phyloP scores from a whole-genome alignment of 2,329 filamentous ascomycete species.

The Stachybotrys chlorohalonatus region DNA sequence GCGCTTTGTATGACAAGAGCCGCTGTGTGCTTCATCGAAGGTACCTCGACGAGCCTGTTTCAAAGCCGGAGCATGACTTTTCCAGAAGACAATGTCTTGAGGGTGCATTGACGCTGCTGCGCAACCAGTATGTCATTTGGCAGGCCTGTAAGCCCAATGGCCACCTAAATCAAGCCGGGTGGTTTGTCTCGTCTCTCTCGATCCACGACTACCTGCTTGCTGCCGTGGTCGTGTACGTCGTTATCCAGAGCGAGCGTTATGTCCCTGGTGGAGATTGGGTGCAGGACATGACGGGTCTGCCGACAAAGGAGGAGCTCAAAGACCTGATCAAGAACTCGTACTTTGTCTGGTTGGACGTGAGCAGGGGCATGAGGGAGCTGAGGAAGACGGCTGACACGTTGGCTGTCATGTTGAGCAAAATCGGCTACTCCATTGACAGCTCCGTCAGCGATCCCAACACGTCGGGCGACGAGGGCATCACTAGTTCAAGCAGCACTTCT shows the following conservation, averaged over 20 bases:
- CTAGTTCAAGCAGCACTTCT: neutral
- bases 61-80: constrained; percentile 37
- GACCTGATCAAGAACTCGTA: constrained; percentile 32
- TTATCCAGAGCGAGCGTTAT: constrained; percentile 33
- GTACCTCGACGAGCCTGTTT: constrained; percentile 35
- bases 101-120: constrained; percentile 36
- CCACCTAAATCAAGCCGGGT: constrained; percentile 40
- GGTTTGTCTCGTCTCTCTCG: constrained; percentile 48
- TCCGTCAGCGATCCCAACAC: neutral
- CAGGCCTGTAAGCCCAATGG: constrained; percentile 43
- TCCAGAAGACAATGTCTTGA: constrained; percentile 42
- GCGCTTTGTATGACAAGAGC: constrained; percentile 43
- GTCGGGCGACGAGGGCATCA: neutral
- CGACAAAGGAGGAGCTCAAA: constrained; percentile 29
- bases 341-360: constrained; percentile 33
- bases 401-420: constrained; percentile 33
- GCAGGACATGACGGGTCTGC: constrained; percentile 17
- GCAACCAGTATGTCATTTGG: constrained; percentile 37
- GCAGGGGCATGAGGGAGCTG: constrained; percentile 26
- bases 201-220: constrained; percentile 55
- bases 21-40: constrained; percentile 47
- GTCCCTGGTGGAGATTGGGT: constrained; percentile 27
- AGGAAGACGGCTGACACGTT: constrained; percentile 37
- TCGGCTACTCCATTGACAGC: constrained; percentile 18
- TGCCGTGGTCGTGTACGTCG: constrained; percentile 49